phyloP scores from a whole-genome alignment of 2,329 filamentous ascomycete species.

The Capronia epimyces region DNA sequence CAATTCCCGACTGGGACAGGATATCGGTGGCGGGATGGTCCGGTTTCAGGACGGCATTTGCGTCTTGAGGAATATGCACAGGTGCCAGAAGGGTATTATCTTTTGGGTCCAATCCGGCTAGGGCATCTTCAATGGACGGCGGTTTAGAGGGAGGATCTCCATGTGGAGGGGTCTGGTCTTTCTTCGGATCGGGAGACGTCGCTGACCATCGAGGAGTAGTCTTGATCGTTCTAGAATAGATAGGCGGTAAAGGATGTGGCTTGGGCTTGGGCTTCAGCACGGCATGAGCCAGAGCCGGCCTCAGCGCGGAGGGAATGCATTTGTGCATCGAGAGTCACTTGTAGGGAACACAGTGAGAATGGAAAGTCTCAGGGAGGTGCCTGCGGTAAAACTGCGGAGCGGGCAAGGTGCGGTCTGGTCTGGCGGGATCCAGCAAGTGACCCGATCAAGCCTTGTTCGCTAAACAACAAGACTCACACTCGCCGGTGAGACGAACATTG shows the following conservation, averaged over 20 bases:
- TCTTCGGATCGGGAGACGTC: background rate
- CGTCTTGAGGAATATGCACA: slow-evolving; percentile 58
- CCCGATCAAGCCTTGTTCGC: too few species aligned
- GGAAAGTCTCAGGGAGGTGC: background rate
- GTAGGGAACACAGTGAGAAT: background rate
- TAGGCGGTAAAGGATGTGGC: background rate
- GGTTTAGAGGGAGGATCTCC: slow-evolving; percentile 32
- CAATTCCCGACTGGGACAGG: slow-evolving; percentile 56
- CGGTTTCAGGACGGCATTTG: slow-evolving; percentile 53
- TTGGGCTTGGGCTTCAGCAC: slow-evolving; percentile 1
- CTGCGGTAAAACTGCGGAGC: background rate
- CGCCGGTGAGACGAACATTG: too few species aligned
- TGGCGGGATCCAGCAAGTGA: too few species aligned
- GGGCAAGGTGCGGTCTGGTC: background rate
- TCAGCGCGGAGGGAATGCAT: background rate
- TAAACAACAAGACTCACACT: too few species aligned
- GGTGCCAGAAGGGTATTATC: slow-evolving; percentile 52
- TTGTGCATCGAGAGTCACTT: slow-evolving; percentile 9
- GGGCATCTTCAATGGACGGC: slow-evolving; percentile 34
- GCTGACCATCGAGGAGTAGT: background rate
- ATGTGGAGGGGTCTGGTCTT: slow-evolving; percentile 4
- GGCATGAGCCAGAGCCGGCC: slow-evolving; percentile 13
- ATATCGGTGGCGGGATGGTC: slow-evolving; percentile 55
- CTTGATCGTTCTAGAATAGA: slow-evolving; percentile 5
- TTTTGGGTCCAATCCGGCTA: slow-evolving; percentile 43